These are phyloP conservation scores for Rhododendron ovatum DNA, from an alignment of 148 eudicot genomes.

Conservation along the genomic window DNA sequence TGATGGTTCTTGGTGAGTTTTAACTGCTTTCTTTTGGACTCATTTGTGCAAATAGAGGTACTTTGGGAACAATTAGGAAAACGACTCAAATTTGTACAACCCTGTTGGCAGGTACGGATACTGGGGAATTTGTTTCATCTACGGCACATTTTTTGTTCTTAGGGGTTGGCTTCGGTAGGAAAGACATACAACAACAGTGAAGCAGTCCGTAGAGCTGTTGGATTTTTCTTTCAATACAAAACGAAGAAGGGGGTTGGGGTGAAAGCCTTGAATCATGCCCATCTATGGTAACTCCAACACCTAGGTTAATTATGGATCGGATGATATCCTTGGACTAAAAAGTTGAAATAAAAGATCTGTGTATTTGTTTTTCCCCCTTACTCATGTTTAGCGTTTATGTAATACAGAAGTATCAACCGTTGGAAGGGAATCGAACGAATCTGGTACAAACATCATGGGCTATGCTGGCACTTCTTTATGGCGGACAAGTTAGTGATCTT, in stretches of 20 bases:
- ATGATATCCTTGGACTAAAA: not conserved
- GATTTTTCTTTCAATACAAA: constrained; percentile 30
- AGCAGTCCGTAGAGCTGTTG: constrained; percentile 35
- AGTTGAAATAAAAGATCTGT: too few species aligned
- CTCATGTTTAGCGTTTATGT: not conserved
- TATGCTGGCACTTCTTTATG: constrained; percentile 37
- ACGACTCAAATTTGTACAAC: not conserved
- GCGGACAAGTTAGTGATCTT: constrained; percentile 34
- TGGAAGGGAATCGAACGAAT: constrained; percentile 35
- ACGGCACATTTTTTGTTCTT: constrained; percentile 41
- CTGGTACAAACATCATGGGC: constrained; percentile 47
- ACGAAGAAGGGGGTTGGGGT: constrained; percentile 56
- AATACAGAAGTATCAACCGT: constrained; percentile 32
- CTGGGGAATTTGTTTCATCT: constrained; percentile 45
- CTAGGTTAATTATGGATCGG: not conserved
- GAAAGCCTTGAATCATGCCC: constrained; percentile 45
- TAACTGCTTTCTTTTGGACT: not conserved
- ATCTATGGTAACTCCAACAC: constrained; percentile 18
- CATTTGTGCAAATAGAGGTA: not conserved
- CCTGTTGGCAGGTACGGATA: constrained; percentile 38
- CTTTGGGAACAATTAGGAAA: not conserved
- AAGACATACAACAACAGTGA: constrained; percentile 28
- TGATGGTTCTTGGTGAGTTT: constrained; percentile 47
- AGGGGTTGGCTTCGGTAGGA: constrained; percentile 36
- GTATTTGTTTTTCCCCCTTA: too few species aligned